Conservation (phyloP, 2,329 filamentous ascomycete genomes). For the Exophiala alcalophila region DNA sequence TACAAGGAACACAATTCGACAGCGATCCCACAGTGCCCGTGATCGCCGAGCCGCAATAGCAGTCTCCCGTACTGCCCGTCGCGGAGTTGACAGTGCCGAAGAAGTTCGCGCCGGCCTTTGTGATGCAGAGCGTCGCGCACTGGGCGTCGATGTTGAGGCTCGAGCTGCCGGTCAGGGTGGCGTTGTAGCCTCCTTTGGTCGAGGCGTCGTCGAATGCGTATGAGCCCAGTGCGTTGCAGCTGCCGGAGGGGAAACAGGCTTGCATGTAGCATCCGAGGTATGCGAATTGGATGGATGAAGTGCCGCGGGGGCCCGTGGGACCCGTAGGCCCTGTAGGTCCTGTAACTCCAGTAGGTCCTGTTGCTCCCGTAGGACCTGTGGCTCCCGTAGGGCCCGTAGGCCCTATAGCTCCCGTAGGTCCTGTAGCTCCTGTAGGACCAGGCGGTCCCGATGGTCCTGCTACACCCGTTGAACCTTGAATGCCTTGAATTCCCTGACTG, state of each 20-base stretch:
- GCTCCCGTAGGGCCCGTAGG: constrained; percentile 7
- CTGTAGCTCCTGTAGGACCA: constrained; percentile 7
- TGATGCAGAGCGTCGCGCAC: constrained; percentile 19
- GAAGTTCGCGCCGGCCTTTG: constrained; percentile 12
- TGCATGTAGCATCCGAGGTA: constrained; percentile 20
- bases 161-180: constrained; percentile 13
- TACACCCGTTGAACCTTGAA: background rate
- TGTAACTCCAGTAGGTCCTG: constrained; percentile 1
- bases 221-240: background rate
- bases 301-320: background rate
- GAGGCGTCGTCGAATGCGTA: constrained; percentile 13
- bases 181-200: constrained; percentile 12
- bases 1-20: constrained; percentile 18
- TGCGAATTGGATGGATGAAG: constrained; percentile 13
- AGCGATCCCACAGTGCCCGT: background rate
- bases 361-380: background rate
- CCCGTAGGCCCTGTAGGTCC: constrained; percentile 7
- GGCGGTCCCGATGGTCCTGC: constrained; percentile 1
- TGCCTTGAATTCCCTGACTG: constrained; percentile 7
- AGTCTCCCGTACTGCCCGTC: constrained; percentile 8
- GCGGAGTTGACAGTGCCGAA: constrained; percentile 14
- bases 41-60: constrained; percentile 19
- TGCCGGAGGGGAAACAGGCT: constrained; percentile 2
- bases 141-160: constrained; percentile 15
- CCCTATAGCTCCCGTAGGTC: constrained; percentile 6